These are phyloP conservation scores for Pelargonium nanum DNA, from an alignment of 345 rosid species.

Conservation along the genomic window DNA sequence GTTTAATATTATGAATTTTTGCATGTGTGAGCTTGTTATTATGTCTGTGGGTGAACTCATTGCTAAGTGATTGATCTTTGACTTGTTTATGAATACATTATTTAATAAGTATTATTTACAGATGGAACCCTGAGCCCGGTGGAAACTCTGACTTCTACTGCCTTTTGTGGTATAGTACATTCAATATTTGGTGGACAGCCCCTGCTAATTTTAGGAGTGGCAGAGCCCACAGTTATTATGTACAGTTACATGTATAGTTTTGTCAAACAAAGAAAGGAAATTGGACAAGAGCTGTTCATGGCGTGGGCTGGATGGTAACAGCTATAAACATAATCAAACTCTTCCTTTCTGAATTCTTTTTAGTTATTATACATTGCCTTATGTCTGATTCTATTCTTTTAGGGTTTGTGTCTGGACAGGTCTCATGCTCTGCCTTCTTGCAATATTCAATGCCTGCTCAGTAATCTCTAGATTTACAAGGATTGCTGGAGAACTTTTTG, in stretches of 20 bases:
- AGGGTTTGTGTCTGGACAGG: constrained; percentile 36
- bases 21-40: not conserved
- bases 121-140: constrained; percentile 52
- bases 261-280: constrained; percentile 15
- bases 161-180: constrained; percentile 49
- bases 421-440: constrained; percentile 21
- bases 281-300: constrained; percentile 21
- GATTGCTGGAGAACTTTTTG: constrained; percentile 32
- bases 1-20: not conserved
- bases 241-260: constrained; percentile 26
- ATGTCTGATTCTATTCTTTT: not conserved
- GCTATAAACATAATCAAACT: not conserved
- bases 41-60: not conserved
- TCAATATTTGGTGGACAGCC: constrained; percentile 46
- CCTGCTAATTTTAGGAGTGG: constrained; percentile 30
- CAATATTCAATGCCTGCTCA: constrained; percentile 27
- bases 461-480: constrained; percentile 28
- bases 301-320: constrained; percentile 38
- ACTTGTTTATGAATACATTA: not conserved
- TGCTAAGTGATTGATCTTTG: not conserved
- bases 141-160: constrained; percentile 55
- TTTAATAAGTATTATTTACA: constrained; percentile 9
- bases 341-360: not conserved
- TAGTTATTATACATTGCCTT: not conserved
- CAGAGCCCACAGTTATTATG: constrained; percentile 38